Percentiles rank a stretch among this genome's conserved stretches.
phyloP scores from a whole-genome alignment of 2,329 filamentous ascomycete species.

The Coleophoma eucalyptorum region DNA sequence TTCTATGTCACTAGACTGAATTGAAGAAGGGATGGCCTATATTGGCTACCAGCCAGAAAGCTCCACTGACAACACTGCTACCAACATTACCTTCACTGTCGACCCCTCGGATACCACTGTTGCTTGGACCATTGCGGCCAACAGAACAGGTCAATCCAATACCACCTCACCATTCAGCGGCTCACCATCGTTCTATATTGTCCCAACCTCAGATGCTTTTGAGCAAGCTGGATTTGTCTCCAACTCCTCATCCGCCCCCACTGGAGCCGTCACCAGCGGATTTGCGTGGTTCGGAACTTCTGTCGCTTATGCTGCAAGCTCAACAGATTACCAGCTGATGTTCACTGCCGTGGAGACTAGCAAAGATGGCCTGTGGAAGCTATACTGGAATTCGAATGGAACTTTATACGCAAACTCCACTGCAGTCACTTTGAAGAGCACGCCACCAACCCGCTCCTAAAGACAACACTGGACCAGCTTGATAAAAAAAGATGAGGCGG shows the following conservation, averaged over 20 bases:
- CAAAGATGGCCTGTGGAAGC: conserved; percentile 13
- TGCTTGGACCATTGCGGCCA: conserved; percentile 17
- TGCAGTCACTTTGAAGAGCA: conserved; percentile 17
- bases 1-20: background rate
- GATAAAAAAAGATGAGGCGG: too few relatives aligned
- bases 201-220: conserved; percentile 17
- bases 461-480: too few relatives aligned
- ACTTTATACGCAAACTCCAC: conserved; percentile 3
- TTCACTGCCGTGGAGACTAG: conserved; percentile 19
- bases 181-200: conserved; percentile 17
- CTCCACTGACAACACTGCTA: conserved; percentile 12
- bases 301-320: conserved; percentile 24
- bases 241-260: conserved; percentile 12
- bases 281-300: conserved; percentile 28
- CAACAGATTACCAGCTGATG: conserved; percentile 16
- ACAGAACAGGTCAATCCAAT: conserved; percentile 13
- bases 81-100: conserved; percentile 26
- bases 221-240: conserved; percentile 23
- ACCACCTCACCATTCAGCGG: conserved; percentile 14
- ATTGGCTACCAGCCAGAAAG: conserved; percentile 18
- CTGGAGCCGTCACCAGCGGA: conserved; percentile 17
- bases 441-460: conserved; percentile 6
- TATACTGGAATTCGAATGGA: conserved; percentile 19
- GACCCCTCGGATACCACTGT: conserved; percentile 17
- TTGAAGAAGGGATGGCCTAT: conserved; percentile 27